Evolutionary conservation across 495 filamentous ascomycete species (phyloP).

Genomic region (Cercophora sp.): DNA sequence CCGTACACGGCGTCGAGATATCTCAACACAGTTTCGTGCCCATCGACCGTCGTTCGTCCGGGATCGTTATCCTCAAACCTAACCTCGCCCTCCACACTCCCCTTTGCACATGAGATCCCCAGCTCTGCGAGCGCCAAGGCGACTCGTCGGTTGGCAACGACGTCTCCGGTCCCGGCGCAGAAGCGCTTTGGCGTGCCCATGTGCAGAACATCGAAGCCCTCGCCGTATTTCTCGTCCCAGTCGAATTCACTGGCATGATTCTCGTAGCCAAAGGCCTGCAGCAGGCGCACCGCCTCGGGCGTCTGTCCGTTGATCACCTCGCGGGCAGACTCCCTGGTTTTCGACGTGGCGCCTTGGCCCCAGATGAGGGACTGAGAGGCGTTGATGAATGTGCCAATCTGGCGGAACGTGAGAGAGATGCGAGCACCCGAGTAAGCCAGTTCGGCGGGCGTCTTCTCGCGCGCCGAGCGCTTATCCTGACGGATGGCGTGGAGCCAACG

Average conservation of each 20-base stretch:
- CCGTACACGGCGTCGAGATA: conserved; percentile 53
- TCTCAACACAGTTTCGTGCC: conserved; percentile 48
- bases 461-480: conserved; percentile 69
- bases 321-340: conserved; percentile 53
- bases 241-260: conserved; percentile 71
- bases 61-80: conserved; percentile 55
- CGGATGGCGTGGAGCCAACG: conserved; percentile 88
- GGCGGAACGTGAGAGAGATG: conserved; percentile 89
- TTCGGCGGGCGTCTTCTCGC: conserved; percentile 65
- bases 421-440: conserved; percentile 68
- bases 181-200: conserved; percentile 51
- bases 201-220: conserved; percentile 85
- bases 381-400: conserved; percentile 80
- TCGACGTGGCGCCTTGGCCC: conserved; percentile 82
- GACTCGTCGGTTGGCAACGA: conserved; percentile 55
- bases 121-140: conserved; percentile 56
- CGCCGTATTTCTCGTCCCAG: conserved; percentile 75
- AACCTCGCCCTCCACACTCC: conserved; percentile 37
- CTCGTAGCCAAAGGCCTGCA: conserved; percentile 79
- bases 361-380: conserved; percentile 64
- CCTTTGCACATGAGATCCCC: conserved; percentile 51
- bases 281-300: conserved; percentile 61
- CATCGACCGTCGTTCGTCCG: conserved; percentile 41
- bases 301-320: conserved; percentile 65
- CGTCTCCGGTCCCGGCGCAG: conserved; percentile 46